These are phyloP conservation scores for Magnaporthales sp. DNA, from an alignment of 2,329 filamentous ascomycete species.

Conservation along the genomic window DNA sequence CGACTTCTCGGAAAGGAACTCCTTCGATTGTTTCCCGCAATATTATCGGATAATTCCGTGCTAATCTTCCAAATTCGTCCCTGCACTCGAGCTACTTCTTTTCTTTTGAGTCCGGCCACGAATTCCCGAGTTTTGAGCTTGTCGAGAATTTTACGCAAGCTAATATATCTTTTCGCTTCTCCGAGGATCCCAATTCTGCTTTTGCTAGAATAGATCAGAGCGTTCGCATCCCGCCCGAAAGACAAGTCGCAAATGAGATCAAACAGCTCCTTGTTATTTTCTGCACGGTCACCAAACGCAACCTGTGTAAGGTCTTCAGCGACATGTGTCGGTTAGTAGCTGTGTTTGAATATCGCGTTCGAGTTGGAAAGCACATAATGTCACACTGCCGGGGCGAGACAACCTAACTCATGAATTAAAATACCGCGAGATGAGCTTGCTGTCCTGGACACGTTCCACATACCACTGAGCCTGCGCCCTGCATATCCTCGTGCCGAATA, in stretches of 20 bases:
- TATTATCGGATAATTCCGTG: too few relatives aligned
- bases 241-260: background rate
- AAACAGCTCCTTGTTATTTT: background rate
- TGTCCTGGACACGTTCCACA: background rate
- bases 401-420: too few relatives aligned
- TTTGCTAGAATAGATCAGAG: constrained; percentile 10
- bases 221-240: constrained; percentile 8
- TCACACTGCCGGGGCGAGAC: background rate
- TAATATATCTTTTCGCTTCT: background rate
- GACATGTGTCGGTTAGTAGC: background rate
- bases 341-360: background rate
- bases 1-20: too few relatives aligned
- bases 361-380: background rate
- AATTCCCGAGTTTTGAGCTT: too few relatives aligned
- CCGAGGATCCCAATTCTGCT: constrained; percentile 7
- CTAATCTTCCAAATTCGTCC: too few relatives aligned
- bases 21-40: too few relatives aligned
- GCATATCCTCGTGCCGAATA: background rate
- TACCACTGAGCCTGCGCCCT: background rate
- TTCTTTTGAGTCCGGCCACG: too few relatives aligned
- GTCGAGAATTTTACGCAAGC: too few relatives aligned
- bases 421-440: too few relatives aligned
- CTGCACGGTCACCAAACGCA: background rate
- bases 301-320: background rate
- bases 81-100: too few relatives aligned